Conservation (phyloP, 2,329 filamentous ascomycete genomes). For the Cercospora brassicicola region DNA sequence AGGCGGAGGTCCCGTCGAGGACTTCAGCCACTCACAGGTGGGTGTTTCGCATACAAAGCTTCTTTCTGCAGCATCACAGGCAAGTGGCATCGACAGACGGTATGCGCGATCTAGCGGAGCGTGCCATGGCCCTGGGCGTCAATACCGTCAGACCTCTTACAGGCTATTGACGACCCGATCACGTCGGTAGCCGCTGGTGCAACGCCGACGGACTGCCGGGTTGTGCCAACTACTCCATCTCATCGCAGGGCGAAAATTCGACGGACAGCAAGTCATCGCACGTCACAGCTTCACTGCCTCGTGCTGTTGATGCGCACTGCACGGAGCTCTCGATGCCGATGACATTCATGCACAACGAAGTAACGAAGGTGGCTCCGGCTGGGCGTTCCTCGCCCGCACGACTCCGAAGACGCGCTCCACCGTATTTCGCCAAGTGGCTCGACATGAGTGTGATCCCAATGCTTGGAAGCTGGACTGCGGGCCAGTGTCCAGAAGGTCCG, state of each 20-base stretch:
- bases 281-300: conserved; percentile 19
- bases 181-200: conserved; percentile 24
- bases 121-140: conserved; percentile 14
- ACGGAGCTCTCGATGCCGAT: neutral
- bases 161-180: conserved; percentile 1
- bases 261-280: conserved; percentile 19
- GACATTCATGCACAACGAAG: neutral
- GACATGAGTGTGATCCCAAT: neutral
- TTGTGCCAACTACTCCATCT: conserved; percentile 13
- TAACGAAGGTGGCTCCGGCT: neutral
- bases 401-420: neutral
- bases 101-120: conserved; percentile 17
- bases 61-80: conserved; percentile 14
- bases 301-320: neutral
- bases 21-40: neutral
- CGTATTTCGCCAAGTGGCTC: neutral
- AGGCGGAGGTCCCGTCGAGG: neutral
- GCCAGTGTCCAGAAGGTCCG: neutral
- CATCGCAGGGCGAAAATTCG: conserved; percentile 14
- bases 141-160: neutral
- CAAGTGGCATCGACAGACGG: conserved; percentile 15
- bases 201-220: conserved; percentile 20
- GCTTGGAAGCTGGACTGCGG: conserved; percentile 1
- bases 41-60: conserved; percentile 13
- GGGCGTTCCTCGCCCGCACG: conserved; percentile 8